These are phyloP conservation scores for Phialophora tarda DNA, from an alignment of 2,329 filamentous ascomycete species.

Conservation along the genomic window DNA sequence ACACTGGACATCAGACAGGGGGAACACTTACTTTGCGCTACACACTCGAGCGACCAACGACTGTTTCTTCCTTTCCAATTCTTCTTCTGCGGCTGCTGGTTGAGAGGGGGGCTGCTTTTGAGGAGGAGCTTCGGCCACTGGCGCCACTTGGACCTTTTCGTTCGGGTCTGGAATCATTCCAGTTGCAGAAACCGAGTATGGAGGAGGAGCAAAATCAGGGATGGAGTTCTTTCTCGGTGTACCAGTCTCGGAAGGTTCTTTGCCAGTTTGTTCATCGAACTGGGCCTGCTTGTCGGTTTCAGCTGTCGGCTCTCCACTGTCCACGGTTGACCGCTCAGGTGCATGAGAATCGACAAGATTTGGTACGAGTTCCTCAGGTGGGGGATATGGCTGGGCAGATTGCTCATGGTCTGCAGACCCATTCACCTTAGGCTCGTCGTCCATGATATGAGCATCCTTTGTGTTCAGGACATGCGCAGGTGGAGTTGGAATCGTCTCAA, in stretches of 20 bases:
- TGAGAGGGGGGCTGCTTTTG: slow-evolving; percentile 1
- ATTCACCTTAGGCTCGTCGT: slow-evolving; percentile 10
- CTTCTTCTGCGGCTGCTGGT: background rate
- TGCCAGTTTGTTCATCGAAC: background rate
- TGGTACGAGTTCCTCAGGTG: background rate
- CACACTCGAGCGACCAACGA: slow-evolving; percentile 18
- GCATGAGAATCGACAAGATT: background rate
- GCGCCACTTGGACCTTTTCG: background rate
- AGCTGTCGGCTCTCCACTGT: background rate
- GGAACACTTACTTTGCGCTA: slow-evolving; percentile 21
- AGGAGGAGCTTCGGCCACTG: background rate
- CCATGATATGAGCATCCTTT: slow-evolving; percentile 5
- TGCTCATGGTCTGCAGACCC: background rate
- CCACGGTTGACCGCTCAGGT: background rate
- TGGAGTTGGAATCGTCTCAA: background rate
- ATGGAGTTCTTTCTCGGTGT: slow-evolving; percentile 26
- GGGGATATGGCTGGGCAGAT: slow-evolving; percentile 1
- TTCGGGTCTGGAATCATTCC: background rate
- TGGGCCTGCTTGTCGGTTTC: slow-evolving; percentile 2
- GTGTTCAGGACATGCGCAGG: slow-evolving; percentile 4
- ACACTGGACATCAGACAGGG: background rate
- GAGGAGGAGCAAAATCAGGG: slow-evolving; percentile 33
- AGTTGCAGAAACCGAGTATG: slow-evolving; percentile 24
- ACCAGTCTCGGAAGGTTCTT: slow-evolving; percentile 5
- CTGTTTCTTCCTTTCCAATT: slow-evolving; percentile 16